Conservation (phyloP, 257 asterid genomes). For the Lycium barbarum region DNA sequence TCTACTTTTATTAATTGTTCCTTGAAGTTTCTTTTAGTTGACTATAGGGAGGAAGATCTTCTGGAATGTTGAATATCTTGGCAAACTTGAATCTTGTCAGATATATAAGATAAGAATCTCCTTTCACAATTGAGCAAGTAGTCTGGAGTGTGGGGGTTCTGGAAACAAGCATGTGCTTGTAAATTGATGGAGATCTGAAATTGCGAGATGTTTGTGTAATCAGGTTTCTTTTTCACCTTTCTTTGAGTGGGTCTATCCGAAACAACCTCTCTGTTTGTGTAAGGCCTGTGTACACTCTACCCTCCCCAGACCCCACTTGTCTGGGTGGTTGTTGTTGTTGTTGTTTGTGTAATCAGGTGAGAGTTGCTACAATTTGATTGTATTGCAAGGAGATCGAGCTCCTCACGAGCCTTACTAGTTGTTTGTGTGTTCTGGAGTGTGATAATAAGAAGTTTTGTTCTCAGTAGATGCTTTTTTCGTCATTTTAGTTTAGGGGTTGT, state of each 20-base stretch:
- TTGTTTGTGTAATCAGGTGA: neutral
- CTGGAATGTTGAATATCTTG: neutral
- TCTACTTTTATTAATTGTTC: neutral
- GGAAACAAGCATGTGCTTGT: slow-evolving; percentile 21
- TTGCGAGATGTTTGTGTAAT: neutral
- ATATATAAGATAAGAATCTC: slow-evolving; percentile 3
- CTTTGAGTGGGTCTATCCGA: too few species aligned
- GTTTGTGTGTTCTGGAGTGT: slow-evolving; percentile 13
- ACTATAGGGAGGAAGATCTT: neutral
- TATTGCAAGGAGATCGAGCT: neutral
- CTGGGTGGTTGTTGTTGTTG: too few species aligned
- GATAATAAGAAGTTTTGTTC: slow-evolving; percentile 8
- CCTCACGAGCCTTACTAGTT: neutral
- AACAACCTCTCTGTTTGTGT: too few species aligned
- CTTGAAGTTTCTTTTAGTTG: slow-evolving; percentile 25
- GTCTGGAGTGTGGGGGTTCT: neutral
- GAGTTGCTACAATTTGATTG: neutral
- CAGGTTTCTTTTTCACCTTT: too few species aligned
- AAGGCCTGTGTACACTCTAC: too few species aligned
- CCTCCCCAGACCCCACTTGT: too few species aligned
- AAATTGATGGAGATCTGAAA: slow-evolving; percentile 22
- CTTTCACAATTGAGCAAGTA: slow-evolving; percentile 11
- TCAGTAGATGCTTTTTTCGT: neutral
- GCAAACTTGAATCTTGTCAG: neutral
- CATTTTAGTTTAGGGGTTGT: slow-evolving; percentile 15